These are phyloP conservation scores for Salix purpurea DNA, from an alignment of 345 rosid genomes.

Conservation along the genomic window DNA sequence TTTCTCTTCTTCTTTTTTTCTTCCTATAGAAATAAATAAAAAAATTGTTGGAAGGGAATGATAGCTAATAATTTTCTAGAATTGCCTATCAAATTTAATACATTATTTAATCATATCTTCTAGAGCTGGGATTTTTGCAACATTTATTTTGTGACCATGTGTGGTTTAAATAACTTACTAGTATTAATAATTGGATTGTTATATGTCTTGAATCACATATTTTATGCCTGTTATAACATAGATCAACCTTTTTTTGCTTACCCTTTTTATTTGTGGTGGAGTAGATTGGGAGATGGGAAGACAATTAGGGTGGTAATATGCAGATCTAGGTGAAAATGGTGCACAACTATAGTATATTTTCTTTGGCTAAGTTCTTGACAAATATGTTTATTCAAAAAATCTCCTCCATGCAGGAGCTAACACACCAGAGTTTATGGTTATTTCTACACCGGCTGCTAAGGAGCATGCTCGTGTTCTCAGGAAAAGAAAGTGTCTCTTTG, in stretches of 20 bases:
- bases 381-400: background rate
- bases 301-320: background rate
- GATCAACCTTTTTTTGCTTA: background rate
- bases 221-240: background rate
- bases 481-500: conserved; percentile 60
- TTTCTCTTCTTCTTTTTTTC: background rate
- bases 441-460: conserved; percentile 60
- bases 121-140: conserved; percentile 1
- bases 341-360: background rate
- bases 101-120: background rate
- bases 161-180: background rate
- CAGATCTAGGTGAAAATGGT: conserved; percentile 1
- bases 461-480: conserved; percentile 42
- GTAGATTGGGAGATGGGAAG: background rate
- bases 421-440: conserved; percentile 40
- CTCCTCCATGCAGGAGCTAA: conserved; percentile 34
- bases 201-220: background rate
- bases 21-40: too few species aligned
- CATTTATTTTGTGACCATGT: background rate
- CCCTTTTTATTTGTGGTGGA: background rate
- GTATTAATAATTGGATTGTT: background rate
- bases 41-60: background rate
- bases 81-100: background rate
- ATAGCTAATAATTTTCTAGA: background rate
- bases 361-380: background rate